A percentile compares a stretch with the other conserved stretches of the same genome.
Evolutionary conservation across 176 grass and related monocot genomes (phyloP).

Genomic region (Canna indica): DNA sequence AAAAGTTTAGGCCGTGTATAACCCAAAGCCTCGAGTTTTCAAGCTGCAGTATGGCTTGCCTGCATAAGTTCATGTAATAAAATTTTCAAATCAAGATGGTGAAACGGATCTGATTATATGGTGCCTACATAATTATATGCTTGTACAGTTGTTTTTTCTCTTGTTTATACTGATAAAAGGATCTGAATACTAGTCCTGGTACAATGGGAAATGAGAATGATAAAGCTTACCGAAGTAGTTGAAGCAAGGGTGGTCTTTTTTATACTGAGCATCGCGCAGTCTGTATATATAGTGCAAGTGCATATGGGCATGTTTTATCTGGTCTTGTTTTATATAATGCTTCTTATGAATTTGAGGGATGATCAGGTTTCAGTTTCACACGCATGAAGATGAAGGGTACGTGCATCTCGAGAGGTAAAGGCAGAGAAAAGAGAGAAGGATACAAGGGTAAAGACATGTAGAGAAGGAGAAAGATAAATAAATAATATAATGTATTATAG

Average conservation of each 20-base stretch:
- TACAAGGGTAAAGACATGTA: too few species aligned
- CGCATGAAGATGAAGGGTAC: too few species aligned
- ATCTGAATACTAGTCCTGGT: neutral
- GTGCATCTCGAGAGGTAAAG: too few species aligned
- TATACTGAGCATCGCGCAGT: neutral
- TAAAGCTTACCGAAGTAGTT: neutral
- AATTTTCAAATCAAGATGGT: neutral
- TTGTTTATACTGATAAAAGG: neutral
- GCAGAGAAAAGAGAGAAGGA: too few species aligned
- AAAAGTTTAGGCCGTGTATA: constrained; percentile 3
- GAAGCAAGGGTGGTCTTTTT: neutral
- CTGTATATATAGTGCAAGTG: neutral
- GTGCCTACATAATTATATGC: neutral
- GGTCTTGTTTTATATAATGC: too few species aligned
- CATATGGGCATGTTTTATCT: neutral
- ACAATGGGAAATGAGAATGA: neutral
- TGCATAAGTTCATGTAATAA: neutral
- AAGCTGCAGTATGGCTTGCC: neutral
- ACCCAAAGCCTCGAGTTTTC: neutral
- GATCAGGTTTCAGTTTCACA: too few species aligned
- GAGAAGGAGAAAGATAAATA: too few species aligned
- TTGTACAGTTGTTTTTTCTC: neutral
- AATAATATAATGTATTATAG: too few species aligned
- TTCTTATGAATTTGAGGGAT: too few species aligned
- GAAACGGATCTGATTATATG: neutral